phyloP scores from a whole-genome alignment of 805 yeast species.

The Suhomyces prunicola region DNA sequence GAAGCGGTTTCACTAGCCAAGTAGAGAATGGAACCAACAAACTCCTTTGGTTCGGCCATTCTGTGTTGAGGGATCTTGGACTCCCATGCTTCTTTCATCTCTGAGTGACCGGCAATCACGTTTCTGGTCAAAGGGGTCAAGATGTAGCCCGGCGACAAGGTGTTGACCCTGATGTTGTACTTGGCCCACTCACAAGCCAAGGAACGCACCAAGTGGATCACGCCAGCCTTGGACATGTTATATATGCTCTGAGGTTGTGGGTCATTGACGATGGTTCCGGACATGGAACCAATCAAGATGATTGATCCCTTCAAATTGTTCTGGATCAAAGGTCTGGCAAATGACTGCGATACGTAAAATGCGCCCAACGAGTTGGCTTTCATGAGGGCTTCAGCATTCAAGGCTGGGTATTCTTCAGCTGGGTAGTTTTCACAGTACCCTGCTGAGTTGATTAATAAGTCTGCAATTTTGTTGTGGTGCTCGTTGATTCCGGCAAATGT shows the following conservation, averaged over 20 bases:
- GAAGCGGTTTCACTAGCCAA: slow-evolving; percentile 69
- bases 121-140: slow-evolving; percentile 75
- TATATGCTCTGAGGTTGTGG: slow-evolving; percentile 80
- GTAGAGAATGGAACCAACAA: slow-evolving; percentile 72
- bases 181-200: slow-evolving; percentile 82
- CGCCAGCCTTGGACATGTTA: slow-evolving; percentile 86
- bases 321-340: slow-evolving; percentile 64
- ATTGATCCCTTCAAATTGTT: slow-evolving; percentile 57
- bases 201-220: slow-evolving; percentile 71
- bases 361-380: slow-evolving; percentile 75
- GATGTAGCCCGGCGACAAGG: slow-evolving; percentile 78
- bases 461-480: slow-evolving; percentile 60
- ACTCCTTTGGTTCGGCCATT: slow-evolving; percentile 83
- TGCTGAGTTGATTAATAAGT: slow-evolving; percentile 72
- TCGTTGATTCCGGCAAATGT: slow-evolving; percentile 52
- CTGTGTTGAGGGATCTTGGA: slow-evolving; percentile 70
- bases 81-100: slow-evolving; percentile 70
- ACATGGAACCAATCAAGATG: slow-evolving; percentile 75
- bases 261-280: slow-evolving; percentile 71
- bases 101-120: slow-evolving; percentile 58
- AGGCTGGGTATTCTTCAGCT: slow-evolving; percentile 73
- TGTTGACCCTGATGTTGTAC: slow-evolving; percentile 70
- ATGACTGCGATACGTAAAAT: slow-evolving; percentile 67
- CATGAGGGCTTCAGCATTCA: slow-evolving; percentile 63
- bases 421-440: slow-evolving; percentile 81